Evolutionary conservation across 2,329 filamentous ascomycete species (phyloP).

Genomic region (Ceratocystis variospora): DNA sequence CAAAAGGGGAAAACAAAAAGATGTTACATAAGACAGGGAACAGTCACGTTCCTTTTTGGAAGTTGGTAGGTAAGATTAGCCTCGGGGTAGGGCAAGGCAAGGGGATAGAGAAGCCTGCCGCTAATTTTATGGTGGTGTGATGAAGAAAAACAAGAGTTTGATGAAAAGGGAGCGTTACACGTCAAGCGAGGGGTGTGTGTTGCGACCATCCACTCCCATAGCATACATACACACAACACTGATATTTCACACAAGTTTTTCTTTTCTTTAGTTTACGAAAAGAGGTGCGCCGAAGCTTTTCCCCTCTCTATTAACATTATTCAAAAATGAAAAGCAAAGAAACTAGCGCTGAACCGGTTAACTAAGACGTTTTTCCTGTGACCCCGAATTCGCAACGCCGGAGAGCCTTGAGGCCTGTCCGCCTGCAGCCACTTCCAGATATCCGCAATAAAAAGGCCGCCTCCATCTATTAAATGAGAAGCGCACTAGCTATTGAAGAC

Average conservation of each 20-base stretch:
- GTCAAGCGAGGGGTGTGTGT: too few relatives aligned
- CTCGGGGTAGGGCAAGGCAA: background rate
- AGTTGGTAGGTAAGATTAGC: background rate
- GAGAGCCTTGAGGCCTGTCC: background rate
- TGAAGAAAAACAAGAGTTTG: background rate
- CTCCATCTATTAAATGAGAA: background rate
- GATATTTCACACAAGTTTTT: background rate
- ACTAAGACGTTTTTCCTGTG: conserved; percentile 5
- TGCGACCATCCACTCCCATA: too few relatives aligned
- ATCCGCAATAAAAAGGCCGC: background rate
- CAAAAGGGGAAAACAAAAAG: background rate
- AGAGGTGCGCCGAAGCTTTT: background rate
- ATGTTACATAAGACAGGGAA: background rate
- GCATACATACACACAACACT: too few relatives aligned
- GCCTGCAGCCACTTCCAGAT: background rate
- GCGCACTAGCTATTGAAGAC: background rate
- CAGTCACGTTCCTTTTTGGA: background rate
- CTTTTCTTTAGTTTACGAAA: background rate
- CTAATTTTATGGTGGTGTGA: background rate
- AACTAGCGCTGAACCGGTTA: conserved; percentile 3
- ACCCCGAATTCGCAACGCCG: conserved; percentile 5
- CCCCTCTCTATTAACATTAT: background rate
- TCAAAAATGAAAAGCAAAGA: background rate
- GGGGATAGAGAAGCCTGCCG: background rate
- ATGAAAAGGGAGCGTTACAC: too few relatives aligned